Conservation (phyloP, 805 yeast genomes). For the Blastobotrys attinorum region DNA sequence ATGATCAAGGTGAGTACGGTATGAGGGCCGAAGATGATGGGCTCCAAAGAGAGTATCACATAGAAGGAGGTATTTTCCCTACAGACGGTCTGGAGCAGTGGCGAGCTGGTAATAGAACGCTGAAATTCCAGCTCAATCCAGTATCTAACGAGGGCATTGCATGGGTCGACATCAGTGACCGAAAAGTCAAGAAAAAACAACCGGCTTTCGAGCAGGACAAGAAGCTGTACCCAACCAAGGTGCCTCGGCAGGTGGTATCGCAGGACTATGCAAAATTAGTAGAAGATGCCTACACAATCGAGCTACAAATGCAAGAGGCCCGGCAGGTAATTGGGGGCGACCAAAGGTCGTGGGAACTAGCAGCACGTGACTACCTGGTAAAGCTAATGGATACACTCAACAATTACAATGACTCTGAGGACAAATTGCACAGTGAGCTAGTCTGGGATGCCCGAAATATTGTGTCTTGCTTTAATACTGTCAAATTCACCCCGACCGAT, state of each 20-base stretch:
- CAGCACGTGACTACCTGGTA: conserved; percentile 6
- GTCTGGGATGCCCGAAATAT: conserved; percentile 17
- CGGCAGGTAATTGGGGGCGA: conserved; percentile 5
- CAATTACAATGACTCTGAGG: conserved; percentile 1
- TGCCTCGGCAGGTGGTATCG: conserved; percentile 12
- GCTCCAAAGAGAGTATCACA: no score
- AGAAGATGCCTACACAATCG: conserved; percentile 9
- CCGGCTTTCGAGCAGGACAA: conserved; percentile 13
- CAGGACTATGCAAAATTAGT: conserved; percentile 14
- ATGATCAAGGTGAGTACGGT: no score
- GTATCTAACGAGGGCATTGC: conserved; percentile 18
- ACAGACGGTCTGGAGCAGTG: conserved; percentile 19
- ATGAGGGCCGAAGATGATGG: no score
- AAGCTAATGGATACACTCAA: conserved; percentile 5
- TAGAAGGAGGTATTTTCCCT: conserved; percentile 7
- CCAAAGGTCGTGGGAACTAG: neutral
- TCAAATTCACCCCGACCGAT: conserved; percentile 13
- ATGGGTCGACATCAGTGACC: conserved; percentile 18
- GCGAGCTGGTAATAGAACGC: conserved; percentile 19
- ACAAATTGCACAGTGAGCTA: conserved; percentile 1
- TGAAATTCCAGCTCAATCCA: conserved; percentile 21
- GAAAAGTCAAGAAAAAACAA: conserved; percentile 1
- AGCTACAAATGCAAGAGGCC: conserved; percentile 3
- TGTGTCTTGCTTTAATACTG: conserved; percentile 17
- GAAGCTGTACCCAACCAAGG: conserved; percentile 14